Conservation (phyloP, 2,329 filamentous ascomycete genomes). For the Pseudogymnoascus sp. region DNA sequence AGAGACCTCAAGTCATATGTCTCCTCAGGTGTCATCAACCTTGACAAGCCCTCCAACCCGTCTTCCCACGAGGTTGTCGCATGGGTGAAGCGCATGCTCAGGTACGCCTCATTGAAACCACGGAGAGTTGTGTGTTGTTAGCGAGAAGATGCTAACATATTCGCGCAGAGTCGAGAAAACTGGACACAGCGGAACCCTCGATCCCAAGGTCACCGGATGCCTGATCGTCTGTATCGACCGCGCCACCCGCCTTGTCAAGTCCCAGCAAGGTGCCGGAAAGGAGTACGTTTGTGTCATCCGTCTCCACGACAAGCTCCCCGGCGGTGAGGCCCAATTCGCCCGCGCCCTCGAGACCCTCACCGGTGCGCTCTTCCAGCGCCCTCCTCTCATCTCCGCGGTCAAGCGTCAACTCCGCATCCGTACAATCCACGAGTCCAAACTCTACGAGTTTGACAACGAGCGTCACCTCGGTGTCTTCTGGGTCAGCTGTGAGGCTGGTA, state of each 20-base stretch:
- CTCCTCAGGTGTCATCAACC: constrained; percentile 95
- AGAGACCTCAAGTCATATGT: constrained; percentile 96
- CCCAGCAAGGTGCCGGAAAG: constrained; percentile 97
- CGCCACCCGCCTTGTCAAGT: constrained; percentile 95
- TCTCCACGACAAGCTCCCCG: constrained; percentile 89
- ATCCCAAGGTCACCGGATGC: constrained; percentile 95
- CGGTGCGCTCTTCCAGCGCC: constrained; percentile 93
- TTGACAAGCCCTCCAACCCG: constrained; percentile 95
- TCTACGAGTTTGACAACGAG: constrained; percentile 97
- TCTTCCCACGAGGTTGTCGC: constrained; percentile 98
- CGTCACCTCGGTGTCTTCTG: constrained; percentile 96
- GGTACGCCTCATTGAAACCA: constrained; percentile 42
- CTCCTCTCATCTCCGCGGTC: constrained; percentile 94
- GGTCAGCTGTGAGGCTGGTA: constrained; percentile 98
- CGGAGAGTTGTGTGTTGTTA: neutral
- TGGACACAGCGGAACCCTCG: constrained; percentile 94
- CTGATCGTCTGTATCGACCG: constrained; percentile 94
- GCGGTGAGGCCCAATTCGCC: constrained; percentile 85
- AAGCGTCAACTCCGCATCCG: constrained; percentile 98
- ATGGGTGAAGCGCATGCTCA: constrained; percentile 96
- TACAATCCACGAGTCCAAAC: constrained; percentile 94
- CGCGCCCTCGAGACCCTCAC: constrained; percentile 93
- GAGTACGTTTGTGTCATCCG: constrained; percentile 96
- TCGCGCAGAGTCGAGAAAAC: constrained; percentile 75
- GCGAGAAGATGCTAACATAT: constrained; percentile 18